These are phyloP conservation scores for Breviolum minutum DNA, from an alignment of 73 alveolate species.

Conservation along the genomic window DNA sequence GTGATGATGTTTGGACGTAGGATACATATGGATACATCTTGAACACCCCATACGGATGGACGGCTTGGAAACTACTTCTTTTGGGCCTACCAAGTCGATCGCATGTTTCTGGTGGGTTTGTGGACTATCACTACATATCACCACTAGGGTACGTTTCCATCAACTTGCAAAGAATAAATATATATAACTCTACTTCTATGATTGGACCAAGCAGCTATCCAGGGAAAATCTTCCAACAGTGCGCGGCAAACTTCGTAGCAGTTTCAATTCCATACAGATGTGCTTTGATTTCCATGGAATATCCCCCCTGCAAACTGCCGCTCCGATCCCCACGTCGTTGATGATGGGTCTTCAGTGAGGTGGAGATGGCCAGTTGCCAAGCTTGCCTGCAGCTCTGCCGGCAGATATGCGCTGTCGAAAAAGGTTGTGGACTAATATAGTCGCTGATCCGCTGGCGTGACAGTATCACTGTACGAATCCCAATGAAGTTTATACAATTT, in stretches of 20 bases:
- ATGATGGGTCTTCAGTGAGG: neutral
- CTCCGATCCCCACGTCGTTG: neutral
- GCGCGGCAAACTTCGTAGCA: neutral
- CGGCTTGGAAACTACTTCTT: too few species aligned
- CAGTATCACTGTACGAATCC: too few species aligned
- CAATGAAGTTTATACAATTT: too few species aligned
- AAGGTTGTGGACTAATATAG: too few species aligned
- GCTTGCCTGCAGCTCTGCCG: neutral
- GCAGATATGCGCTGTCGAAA: neutral
- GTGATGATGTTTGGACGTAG: neutral
- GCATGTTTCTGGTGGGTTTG: neutral
- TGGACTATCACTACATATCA: neutral
- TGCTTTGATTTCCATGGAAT: neutral
- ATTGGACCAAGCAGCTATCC: too few species aligned
- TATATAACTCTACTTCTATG: neutral
- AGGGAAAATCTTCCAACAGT: too few species aligned
- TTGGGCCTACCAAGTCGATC: neutral
- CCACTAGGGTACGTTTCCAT: neutral
- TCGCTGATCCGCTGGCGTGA: too few species aligned
- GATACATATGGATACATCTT: neutral
- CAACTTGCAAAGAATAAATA: neutral
- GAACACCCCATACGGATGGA: too few species aligned
- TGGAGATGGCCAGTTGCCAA: conserved; percentile 50
- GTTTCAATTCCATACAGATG: neutral
- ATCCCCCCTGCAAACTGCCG: neutral